phyloP scores from a whole-genome alignment of 139 green algal species.

The Mesostigma viride region DNA sequence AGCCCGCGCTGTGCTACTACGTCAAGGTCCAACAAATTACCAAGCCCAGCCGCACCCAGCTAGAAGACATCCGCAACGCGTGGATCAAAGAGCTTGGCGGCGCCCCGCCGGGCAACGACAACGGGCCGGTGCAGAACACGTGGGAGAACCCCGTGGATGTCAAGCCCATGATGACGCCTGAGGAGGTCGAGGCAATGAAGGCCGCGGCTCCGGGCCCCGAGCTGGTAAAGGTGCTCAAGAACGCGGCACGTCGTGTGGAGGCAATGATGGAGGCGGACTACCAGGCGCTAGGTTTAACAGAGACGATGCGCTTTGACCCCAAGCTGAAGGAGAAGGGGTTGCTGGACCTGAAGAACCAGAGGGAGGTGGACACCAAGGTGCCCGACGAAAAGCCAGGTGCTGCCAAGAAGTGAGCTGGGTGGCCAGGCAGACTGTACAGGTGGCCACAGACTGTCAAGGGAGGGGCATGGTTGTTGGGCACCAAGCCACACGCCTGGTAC shows the following conservation, averaged over 20 bases:
- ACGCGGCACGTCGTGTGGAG: conserved; percentile 24
- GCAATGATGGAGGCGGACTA: conserved; percentile 14
- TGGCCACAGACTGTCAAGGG: too few relatives aligned
- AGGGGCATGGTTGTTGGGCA: too few relatives aligned
- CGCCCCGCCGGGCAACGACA: conserved; percentile 20
- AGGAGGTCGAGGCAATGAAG: conserved; percentile 11
- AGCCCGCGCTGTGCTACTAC: conserved; percentile 16
- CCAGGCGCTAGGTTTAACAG: conserved; percentile 9
- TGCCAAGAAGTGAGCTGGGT: too few relatives aligned
- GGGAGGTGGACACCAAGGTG: conserved; percentile 17
- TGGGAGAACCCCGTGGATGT: conserved; percentile 36
- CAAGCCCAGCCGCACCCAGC: background rate
- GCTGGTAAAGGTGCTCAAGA: conserved; percentile 16
- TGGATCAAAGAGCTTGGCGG: conserved; percentile 20
- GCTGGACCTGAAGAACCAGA: conserved; percentile 28
- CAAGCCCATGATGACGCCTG: conserved; percentile 30
- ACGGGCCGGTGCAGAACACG: conserved; percentile 14
- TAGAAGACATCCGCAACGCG: conserved; percentile 23
- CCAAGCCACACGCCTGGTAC: too few relatives aligned
- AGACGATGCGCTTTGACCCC: conserved; percentile 31
- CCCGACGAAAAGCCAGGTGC: conserved; percentile 8
- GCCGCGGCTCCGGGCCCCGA: conserved; percentile 13
- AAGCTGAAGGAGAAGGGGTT: conserved; percentile 34
- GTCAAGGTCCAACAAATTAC: conserved; percentile 28
- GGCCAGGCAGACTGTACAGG: too few relatives aligned